Conservation (phyloP, 2,329 filamentous ascomycete genomes). For the Neonectria punicea region DNA sequence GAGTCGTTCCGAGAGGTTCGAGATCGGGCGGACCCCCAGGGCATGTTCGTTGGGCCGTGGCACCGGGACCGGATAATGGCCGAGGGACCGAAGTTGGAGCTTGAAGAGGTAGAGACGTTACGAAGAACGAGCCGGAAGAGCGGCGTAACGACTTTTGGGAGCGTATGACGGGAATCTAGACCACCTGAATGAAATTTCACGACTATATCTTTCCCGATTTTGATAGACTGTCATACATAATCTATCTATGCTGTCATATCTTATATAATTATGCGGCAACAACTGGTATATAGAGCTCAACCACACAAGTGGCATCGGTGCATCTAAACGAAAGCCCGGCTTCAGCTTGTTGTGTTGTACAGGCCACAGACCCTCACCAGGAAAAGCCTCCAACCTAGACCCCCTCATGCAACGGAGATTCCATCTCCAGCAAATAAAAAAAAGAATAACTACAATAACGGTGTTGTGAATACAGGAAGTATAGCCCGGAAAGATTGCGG, state of each 20-base stretch:
- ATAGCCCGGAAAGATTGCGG: slow-evolving; percentile 3
- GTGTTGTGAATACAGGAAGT: slow-evolving; percentile 14
- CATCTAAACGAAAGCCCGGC: slow-evolving; percentile 4
- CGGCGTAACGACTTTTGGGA: slow-evolving; percentile 43
- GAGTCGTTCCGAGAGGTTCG: slow-evolving; percentile 74
- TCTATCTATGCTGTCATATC: neutral
- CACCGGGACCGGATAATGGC: slow-evolving; percentile 75
- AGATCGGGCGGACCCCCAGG: slow-evolving; percentile 78
- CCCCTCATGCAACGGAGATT: slow-evolving; percentile 2
- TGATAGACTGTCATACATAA: neutral
- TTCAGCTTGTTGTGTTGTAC: neutral
- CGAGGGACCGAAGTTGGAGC: slow-evolving; percentile 45
- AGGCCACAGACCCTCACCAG: neutral
- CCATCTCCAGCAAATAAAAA: slow-evolving; percentile 14
- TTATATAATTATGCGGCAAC: slow-evolving; percentile 22
- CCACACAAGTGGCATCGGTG: slow-evolving; percentile 1
- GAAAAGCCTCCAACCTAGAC: neutral
- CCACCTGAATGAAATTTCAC: slow-evolving; percentile 14
- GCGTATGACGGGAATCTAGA: slow-evolving; percentile 26
- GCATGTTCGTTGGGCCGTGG: slow-evolving; percentile 93
- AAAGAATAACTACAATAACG: slow-evolving; percentile 5
- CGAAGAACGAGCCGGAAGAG: slow-evolving; percentile 38
- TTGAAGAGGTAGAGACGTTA: slow-evolving; percentile 51
- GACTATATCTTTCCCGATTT: neutral
- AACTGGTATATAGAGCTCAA: slow-evolving; percentile 15